phyloP scores from a whole-genome alignment of 495 filamentous ascomycete genomes.

The Cercophora samala region DNA sequence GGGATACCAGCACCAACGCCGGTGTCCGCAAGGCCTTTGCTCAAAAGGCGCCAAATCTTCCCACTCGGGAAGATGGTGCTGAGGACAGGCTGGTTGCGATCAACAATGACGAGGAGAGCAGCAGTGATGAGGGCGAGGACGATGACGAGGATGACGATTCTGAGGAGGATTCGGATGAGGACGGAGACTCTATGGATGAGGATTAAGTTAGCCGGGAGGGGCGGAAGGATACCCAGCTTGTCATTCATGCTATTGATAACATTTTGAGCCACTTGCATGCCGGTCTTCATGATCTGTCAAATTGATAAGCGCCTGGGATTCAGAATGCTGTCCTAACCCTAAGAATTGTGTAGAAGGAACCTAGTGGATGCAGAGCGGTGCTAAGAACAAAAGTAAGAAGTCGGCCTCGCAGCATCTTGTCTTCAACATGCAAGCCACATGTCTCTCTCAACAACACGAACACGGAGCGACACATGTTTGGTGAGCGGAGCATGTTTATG shows the following conservation, averaged over 20 bases:
- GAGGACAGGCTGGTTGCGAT: constrained; percentile 76
- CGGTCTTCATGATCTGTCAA: background rate
- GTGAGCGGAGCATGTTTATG: background rate
- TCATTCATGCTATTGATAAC: constrained; percentile 3
- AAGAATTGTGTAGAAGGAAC: background rate
- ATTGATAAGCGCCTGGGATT: background rate
- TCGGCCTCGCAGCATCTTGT: background rate
- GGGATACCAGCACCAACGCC: constrained; percentile 93
- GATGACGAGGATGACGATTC: constrained; percentile 54
- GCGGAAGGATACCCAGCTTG: background rate
- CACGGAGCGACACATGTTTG: background rate
- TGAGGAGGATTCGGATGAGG: constrained; percentile 58
- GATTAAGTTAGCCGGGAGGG: constrained; percentile 44
- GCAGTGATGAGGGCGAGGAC: constrained; percentile 55
- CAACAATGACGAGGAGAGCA: constrained; percentile 59
- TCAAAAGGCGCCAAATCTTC: constrained; percentile 54
- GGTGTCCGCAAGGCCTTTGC: constrained; percentile 87
- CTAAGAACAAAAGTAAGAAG: background rate
- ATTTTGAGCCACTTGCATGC: background rate
- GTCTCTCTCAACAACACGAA: background rate
- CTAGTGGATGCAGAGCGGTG: background rate
- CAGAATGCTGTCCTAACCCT: background rate
- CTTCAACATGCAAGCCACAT: background rate
- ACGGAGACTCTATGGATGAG: constrained; percentile 90
- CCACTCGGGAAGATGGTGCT: constrained; percentile 51